These are phyloP conservation scores for Conringia planisiliqua DNA, from an alignment of 345 rosid genomes.

Conservation along the genomic window DNA sequence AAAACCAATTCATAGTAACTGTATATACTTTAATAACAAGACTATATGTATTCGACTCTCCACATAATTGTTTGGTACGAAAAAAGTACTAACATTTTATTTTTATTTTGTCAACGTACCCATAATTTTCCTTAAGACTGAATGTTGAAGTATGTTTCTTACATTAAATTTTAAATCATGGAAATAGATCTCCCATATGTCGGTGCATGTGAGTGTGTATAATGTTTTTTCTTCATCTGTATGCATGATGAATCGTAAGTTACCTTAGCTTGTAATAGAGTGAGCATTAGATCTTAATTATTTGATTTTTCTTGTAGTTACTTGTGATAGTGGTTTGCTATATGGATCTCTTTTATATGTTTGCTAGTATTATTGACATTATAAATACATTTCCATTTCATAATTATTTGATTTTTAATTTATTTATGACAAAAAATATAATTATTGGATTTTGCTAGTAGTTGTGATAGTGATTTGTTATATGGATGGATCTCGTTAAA, in stretches of 20 bases:
- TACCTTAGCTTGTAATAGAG: constrained; percentile 6
- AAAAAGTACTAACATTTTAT: background rate
- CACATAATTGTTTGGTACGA: background rate
- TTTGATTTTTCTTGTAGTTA: constrained; percentile 19
- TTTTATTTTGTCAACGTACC: background rate
- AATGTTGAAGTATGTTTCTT: background rate
- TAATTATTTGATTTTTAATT: constrained; percentile 15
- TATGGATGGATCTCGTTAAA: background rate
- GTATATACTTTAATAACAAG: background rate
- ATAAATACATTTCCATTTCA: background rate
- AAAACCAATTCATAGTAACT: background rate
- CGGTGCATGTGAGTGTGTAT: constrained; percentile 6
- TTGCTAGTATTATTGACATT: constrained; percentile 15
- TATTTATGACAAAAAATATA: background rate
- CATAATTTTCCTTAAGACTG: background rate
- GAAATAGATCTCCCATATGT: background rate
- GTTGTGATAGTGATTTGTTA: constrained; percentile 1
- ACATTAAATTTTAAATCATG: background rate
- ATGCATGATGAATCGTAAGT: background rate
- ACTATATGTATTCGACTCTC: background rate
- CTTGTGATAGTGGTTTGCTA: background rate
- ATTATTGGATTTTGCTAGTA: constrained; percentile 26
- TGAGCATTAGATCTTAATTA: constrained; percentile 1
- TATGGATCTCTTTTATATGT: background rate
- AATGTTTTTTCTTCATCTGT: background rate